phyloP scores from a whole-genome alignment of 2,329 filamentous ascomycete species.

The Chrysoporthe puriensis region DNA sequence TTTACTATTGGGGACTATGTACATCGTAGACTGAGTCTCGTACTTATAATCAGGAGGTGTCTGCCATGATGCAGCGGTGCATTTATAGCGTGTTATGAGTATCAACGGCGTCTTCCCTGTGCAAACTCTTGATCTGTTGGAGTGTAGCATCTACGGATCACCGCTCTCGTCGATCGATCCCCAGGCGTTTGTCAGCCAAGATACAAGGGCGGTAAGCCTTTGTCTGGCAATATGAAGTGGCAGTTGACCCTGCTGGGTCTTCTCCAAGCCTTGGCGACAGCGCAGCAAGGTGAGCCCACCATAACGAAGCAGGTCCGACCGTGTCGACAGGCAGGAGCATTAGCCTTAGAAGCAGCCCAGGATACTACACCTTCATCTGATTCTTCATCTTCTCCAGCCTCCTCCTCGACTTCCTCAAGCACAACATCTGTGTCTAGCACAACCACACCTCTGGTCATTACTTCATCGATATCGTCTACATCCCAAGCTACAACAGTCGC shows the following conservation, averaged over 20 bases:
- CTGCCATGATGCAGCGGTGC: background rate
- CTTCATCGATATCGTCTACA: conserved; percentile 1
- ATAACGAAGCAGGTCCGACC: background rate
- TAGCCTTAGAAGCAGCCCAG: background rate
- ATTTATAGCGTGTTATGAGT: background rate
- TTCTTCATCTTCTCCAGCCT: background rate
- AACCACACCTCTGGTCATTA: background rate
- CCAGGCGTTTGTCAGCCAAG: background rate
- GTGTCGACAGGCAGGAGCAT: background rate
- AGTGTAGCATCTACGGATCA: background rate
- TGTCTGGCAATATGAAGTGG: background rate
- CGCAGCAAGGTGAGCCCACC: conserved; percentile 5
- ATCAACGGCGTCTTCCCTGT: background rate
- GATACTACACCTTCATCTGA: background rate
- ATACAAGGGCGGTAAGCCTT: background rate
- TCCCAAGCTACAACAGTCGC: background rate
- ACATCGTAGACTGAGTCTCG: background rate
- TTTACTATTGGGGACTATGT: background rate
- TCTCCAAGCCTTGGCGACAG: background rate
- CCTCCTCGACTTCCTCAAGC: conserved; percentile 2
- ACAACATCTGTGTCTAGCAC: background rate
- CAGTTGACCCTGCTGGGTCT: conserved; percentile 6
- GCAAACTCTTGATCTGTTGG: background rate
- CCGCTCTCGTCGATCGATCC: background rate
- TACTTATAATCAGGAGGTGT: background rate